Evolutionary conservation across 2,329 filamentous ascomycete species (phyloP).

Genomic region (Fusarium dimerum): DNA sequence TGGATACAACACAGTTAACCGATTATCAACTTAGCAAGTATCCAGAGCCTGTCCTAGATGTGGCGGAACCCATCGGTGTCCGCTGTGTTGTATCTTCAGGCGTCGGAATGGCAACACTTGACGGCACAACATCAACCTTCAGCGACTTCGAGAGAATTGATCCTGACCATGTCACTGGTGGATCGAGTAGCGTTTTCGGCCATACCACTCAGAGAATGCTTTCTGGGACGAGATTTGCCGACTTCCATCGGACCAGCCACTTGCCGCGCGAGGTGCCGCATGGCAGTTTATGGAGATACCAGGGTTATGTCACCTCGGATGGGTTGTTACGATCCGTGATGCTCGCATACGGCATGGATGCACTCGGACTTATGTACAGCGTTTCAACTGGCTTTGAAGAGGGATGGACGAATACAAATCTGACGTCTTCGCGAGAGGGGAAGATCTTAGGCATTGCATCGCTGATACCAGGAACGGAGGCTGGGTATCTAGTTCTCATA

Average conservation of each 20-base stretch:
- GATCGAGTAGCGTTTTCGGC: background rate
- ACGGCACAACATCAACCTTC: background rate
- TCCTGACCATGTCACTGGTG: background rate
- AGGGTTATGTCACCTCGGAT: background rate
- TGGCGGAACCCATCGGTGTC: constrained; percentile 8
- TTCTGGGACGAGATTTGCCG: background rate
- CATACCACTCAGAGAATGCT: background rate
- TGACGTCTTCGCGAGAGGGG: constrained; percentile 2
- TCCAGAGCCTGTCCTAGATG: background rate
- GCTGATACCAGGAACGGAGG: background rate
- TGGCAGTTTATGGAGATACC: background rate
- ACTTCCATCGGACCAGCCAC: background rate
- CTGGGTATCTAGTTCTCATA: background rate
- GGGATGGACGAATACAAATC: background rate
- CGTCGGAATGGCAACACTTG: constrained; percentile 2
- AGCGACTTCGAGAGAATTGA: background rate
- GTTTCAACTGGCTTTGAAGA: constrained; percentile 1
- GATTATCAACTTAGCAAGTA: background rate
- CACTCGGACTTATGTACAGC: constrained; percentile 3
- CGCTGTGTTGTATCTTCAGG: constrained; percentile 6
- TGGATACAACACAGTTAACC: background rate
- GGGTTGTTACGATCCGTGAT: background rate
- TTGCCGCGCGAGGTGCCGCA: background rate
- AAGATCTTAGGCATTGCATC: background rate
- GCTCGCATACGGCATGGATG: background rate